Conservation (phyloP, 805 yeast genomes). For the Wickerhamomyces rabaulensis region DNA sequence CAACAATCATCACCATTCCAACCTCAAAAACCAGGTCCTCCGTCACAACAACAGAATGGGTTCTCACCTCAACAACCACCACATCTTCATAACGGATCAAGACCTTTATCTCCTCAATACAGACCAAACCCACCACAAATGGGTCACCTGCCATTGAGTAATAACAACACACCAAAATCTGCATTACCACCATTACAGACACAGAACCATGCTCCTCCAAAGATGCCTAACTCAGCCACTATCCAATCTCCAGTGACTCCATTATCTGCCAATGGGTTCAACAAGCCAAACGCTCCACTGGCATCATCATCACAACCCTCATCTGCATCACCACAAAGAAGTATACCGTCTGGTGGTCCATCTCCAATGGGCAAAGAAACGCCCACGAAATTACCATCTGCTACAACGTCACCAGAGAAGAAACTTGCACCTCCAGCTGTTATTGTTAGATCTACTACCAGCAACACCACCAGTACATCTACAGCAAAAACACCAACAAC, state of each 20-base stretch:
- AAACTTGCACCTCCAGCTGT: slow-evolving; percentile 23
- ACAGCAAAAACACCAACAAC: not conserved
- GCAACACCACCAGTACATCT: not conserved
- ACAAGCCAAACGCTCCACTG: not conserved
- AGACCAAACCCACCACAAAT: not conserved
- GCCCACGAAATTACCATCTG: not conserved
- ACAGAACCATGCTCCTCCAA: not conserved
- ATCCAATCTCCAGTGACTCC: not conserved
- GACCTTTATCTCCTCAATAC: not conserved
- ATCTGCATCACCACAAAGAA: not conserved
- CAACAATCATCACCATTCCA: not conserved
- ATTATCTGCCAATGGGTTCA: not conserved
- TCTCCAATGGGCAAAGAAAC: not conserved
- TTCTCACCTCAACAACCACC: not conserved
- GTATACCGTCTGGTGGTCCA: not conserved
- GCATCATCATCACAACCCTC: not conserved
- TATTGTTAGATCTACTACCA: slow-evolving; percentile 1
- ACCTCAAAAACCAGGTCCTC: not conserved
- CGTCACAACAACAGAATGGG: not conserved
- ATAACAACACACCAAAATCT: not conserved
- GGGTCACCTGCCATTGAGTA: too few relatives aligned
- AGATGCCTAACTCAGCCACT: not conserved
- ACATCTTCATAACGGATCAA: not conserved
- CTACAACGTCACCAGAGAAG: not conserved
- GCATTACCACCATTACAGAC: not conserved